phyloP scores from a whole-genome alignment of 2,329 filamentous ascomycete species.

The Cadophora malorum region DNA sequence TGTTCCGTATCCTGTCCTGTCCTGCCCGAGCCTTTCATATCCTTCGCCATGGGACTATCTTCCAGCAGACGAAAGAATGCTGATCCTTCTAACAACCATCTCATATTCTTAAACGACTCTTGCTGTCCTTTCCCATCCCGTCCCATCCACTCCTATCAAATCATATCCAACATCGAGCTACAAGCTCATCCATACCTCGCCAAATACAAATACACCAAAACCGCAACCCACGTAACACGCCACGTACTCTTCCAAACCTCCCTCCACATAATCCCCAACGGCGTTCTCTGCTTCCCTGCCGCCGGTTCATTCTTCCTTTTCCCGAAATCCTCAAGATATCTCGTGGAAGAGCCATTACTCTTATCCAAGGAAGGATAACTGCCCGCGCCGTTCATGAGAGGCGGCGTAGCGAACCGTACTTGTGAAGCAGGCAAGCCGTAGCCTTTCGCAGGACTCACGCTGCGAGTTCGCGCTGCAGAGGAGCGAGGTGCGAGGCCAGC shows the following conservation, averaged over 20 bases:
- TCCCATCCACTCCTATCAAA: neutral
- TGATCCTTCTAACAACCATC: too few relatives aligned
- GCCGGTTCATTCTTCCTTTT: slow-evolving; percentile 12
- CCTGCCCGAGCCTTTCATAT: neutral
- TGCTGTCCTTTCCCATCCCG: too few relatives aligned
- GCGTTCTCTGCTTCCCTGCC: slow-evolving; percentile 36
- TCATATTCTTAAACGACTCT: too few relatives aligned
- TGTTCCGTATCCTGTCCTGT: neutral
- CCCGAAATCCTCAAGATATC: slow-evolving; percentile 22
- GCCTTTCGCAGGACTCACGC: slow-evolving; percentile 41
- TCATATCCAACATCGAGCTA: neutral
- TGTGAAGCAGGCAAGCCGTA: slow-evolving; percentile 41
- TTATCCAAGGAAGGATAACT: slow-evolving; percentile 11
- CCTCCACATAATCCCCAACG: slow-evolving; percentile 55
- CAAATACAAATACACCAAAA: slow-evolving; percentile 24
- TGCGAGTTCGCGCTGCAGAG: slow-evolving; percentile 38
- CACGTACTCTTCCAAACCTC: slow-evolving; percentile 69
- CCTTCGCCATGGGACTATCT: neutral
- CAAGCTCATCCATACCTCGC: slow-evolving; percentile 24
- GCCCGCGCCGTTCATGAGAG: slow-evolving; percentile 30
- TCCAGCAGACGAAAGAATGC: too few relatives aligned
- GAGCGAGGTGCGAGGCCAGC: slow-evolving; percentile 40
- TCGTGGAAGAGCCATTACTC: slow-evolving; percentile 16
- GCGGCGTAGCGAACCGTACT: slow-evolving; percentile 34
- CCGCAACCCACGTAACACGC: slow-evolving; percentile 67